These are phyloP conservation scores for Colletotrichum sp. DNA, from an alignment of 2,329 filamentous ascomycete genomes.

Conservation along the genomic window DNA sequence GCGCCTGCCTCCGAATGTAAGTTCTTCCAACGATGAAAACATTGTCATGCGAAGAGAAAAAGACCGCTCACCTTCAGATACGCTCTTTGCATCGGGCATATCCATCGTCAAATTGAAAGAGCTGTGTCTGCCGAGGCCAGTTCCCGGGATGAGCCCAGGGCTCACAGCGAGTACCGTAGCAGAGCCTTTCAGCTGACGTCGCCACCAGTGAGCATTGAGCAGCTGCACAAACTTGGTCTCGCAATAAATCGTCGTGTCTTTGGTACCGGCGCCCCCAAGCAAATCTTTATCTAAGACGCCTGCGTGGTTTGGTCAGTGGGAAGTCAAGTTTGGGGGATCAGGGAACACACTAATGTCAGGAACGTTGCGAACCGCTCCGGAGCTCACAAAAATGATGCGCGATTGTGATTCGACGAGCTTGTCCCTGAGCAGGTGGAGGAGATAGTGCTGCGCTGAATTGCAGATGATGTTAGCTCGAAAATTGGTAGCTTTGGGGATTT, in stretches of 20 bases:
- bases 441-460: not conserved
- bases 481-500: not conserved
- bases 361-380: not conserved
- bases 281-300: not conserved
- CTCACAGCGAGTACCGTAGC: not conserved
- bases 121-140: not conserved
- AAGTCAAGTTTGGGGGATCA: not conserved
- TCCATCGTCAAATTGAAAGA: not conserved
- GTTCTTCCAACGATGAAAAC: no score
- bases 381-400: not conserved
- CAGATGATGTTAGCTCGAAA: not conserved
- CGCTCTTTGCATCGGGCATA: not conserved
- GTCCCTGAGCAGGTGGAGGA: not conserved
- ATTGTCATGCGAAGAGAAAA: no score
- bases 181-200: not conserved
- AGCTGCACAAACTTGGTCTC: not conserved
- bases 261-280: not conserved
- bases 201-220: not conserved
- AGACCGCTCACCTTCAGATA: not conserved
- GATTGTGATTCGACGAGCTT: not conserved
- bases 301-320: not conserved
- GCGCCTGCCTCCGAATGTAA: not conserved
- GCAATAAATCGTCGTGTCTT: not conserved
- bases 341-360: not conserved
- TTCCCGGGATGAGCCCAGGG: not conserved